Evolutionary conservation across 192 early-diverging fungal species (phyloP), one percentile per base, ranked within the genome.

Genomic region (Dissophora ornata): DNA sequence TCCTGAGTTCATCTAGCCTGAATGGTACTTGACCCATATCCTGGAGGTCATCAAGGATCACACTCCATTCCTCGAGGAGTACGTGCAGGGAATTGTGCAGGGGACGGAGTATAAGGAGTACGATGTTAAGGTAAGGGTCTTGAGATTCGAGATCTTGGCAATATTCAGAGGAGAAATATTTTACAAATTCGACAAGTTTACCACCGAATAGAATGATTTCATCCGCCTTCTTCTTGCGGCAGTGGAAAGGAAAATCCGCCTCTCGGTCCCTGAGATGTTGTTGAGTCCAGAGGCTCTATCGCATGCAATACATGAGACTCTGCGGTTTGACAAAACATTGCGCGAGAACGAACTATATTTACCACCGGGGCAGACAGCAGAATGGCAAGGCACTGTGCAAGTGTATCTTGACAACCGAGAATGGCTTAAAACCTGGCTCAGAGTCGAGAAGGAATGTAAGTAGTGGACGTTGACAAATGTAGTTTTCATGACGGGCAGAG

Each of bases 1-100:
- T 9, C 36, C 36, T 38, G 7, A 9, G 13, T 38, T 38, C 13
- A 38, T 38, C 10, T 22, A 88, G 86, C 90, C 92, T n/a, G 92
- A 94, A 69, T 92, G 91, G 92, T 91, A 89, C 65, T 73, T 92
- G 21, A 82, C 84, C 4, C 89, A 91, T 48, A 62, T 89, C 21
- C 69, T 88, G 29, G 80, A 71, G 19, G 81, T 83, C 29, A 83
- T 91, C 36, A 84, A 81, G 19, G 86, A 87, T 9, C 87, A 90
- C 56, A 65, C 88, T 12, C 84, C 90, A 8, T 89, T 94, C 57
- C 55, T 94, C 9, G 80, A 88, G 64, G 75, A 81, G 18, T 86
- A 80, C 30, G 81, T 91, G 0, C 92, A 94, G 47, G 78, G 67
- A n/a, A 79, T 92, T 11, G 67, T 92, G 18, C 79, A 91, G 12